Conservation (phyloP, 176 grass and related monocot species). For the Melocanna baccifera region DNA sequence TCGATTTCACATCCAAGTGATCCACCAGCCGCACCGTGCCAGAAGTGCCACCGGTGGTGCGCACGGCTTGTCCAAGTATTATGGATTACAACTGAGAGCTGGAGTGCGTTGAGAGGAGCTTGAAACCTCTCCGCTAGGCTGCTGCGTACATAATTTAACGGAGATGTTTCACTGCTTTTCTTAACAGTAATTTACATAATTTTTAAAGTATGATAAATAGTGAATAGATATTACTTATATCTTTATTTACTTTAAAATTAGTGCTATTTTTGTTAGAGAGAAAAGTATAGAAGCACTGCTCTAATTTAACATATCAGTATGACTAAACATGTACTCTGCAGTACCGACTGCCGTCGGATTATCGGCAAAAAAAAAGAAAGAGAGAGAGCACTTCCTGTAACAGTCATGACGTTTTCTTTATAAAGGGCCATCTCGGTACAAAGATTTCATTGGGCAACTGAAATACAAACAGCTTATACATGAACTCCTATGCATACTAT, state of each 20-base stretch:
- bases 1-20: too few species aligned
- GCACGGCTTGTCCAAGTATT: too few species aligned
- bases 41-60: too few species aligned
- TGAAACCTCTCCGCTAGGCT: background rate
- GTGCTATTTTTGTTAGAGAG: too few species aligned
- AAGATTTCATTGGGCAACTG: background rate
- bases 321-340: background rate
- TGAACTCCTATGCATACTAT: background rate
- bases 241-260: too few species aligned
- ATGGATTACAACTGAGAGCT: background rate
- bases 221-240: too few species aligned
- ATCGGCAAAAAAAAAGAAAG: background rate
- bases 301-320: background rate
- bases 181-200: too few species aligned
- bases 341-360: background rate
- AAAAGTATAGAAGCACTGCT: too few species aligned
- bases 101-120: background rate
- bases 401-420: background rate
- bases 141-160: background rate
- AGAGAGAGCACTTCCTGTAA: background rate
- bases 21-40: too few species aligned
- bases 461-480: slow-evolving; percentile 9
- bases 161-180: too few species aligned
- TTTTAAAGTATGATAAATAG: too few species aligned
- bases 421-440: too few species aligned